phyloP scores from a whole-genome alignment of 768 basidiomycete genomes.

The Suillus lakei region DNA sequence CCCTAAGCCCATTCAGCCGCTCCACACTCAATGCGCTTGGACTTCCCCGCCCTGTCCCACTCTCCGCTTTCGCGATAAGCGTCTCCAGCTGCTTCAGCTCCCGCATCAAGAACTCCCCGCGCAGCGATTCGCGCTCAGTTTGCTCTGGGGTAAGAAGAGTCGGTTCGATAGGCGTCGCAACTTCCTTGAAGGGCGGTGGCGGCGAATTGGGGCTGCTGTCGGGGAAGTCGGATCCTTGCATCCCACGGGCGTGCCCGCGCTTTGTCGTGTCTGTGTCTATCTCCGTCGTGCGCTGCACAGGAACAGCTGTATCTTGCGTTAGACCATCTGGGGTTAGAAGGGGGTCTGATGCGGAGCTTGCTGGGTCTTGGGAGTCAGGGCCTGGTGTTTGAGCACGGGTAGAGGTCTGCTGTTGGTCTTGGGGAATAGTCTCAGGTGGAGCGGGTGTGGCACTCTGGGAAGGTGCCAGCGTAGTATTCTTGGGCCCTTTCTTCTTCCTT shows the following conservation, averaged over 20 bases:
- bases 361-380: not conserved
- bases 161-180: slow-evolving; percentile 11
- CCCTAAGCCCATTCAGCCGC: slow-evolving; percentile 4
- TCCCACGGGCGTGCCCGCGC: not conserved
- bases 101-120: slow-evolving; percentile 5
- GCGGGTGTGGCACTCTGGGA: not conserved
- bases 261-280: not conserved
- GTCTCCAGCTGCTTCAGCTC: slow-evolving; percentile 4
- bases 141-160: slow-evolving; percentile 3
- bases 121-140: slow-evolving; percentile 2
- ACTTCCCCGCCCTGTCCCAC: slow-evolving; percentile 2
- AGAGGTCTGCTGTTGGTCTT: slow-evolving; percentile 8
- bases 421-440: slow-evolving; percentile 7
- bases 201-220: slow-evolving; percentile 19
- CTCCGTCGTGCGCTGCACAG: slow-evolving; percentile 4
- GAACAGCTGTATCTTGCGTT: slow-evolving; percentile 3
- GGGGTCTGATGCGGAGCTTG: not conserved
- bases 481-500: not conserved
- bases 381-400: not conserved
- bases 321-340: not conserved
- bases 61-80: not conserved
- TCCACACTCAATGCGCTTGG: slow-evolving; percentile 5
- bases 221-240: not conserved
- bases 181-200: slow-evolving; percentile 33
- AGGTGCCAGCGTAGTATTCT: not conserved